A percentile compares a stretch with the other conserved stretches of the same genome.
Conservation (phyloP, 2,329 filamentous ascomycete species). For the Hypoxylon sp. region DNA sequence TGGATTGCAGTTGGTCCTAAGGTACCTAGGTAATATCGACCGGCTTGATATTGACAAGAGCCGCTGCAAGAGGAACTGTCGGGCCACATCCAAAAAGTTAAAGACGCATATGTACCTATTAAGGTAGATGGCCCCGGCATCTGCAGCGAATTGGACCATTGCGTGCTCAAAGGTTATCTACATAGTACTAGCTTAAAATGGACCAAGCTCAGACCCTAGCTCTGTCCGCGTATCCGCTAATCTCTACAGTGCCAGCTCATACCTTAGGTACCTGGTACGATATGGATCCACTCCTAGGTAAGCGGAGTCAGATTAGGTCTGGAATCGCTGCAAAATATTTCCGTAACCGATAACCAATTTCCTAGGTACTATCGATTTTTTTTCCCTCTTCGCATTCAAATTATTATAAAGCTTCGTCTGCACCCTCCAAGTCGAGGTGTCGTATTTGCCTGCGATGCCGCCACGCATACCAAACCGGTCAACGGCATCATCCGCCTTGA, state of each 20-base stretch:
- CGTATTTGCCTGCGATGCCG: conserved; percentile 44
- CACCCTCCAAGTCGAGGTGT: conserved; percentile 30
- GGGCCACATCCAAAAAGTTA: not conserved
- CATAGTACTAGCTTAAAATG: not conserved
- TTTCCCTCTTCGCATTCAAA: conserved; percentile 1
- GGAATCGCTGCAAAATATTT: conserved; percentile 8
- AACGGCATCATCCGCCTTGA: conserved; percentile 35
- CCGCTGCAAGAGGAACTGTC: conserved; percentile 9
- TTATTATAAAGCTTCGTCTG: conserved; percentile 29
- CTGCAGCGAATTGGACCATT: not conserved
- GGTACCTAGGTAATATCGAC: not conserved
- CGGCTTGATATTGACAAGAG: not conserved
- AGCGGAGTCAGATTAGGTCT: not conserved
- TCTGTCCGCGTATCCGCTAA: no score
- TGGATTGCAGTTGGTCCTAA: no score
- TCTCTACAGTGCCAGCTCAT: no score
- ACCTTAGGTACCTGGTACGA: not conserved
- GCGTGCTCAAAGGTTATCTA: not conserved
- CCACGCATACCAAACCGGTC: conserved; percentile 43
- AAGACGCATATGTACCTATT: not conserved
- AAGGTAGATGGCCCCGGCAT: not conserved
- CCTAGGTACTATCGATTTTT: conserved; percentile 17
- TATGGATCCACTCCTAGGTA: not conserved
- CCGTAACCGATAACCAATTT: conserved; percentile 21
- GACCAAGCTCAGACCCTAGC: not conserved